These are phyloP conservation scores for Aspergillus cavernicola DNA, from an alignment of 495 filamentous ascomycete genomes.

Conservation along the genomic window DNA sequence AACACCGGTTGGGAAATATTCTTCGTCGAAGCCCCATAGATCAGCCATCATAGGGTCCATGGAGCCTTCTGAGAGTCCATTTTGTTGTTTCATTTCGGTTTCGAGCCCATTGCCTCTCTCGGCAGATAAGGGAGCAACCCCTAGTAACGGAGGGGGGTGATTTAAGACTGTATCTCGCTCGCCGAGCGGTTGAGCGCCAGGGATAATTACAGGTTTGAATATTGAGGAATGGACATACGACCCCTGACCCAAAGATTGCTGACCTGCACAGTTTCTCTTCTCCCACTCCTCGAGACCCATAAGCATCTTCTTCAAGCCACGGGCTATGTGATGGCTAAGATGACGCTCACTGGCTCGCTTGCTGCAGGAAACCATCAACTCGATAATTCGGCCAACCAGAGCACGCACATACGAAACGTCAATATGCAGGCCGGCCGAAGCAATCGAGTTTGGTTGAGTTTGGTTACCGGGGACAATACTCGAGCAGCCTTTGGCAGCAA, in stretches of 20 bases:
- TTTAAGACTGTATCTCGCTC: slow-evolving; percentile 40
- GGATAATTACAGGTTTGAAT: slow-evolving; percentile 39
- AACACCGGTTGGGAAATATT: slow-evolving; percentile 47
- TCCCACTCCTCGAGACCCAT: slow-evolving; percentile 47
- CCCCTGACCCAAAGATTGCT: slow-evolving; percentile 17
- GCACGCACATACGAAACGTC: slow-evolving; percentile 42
- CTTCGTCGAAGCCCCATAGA: slow-evolving; percentile 47
- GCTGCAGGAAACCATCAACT: slow-evolving; percentile 47
- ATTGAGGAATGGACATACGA: slow-evolving; percentile 30
- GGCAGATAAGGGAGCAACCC: slow-evolving; percentile 43
- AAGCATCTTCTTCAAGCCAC: slow-evolving; percentile 51
- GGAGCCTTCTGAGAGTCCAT: slow-evolving; percentile 43
- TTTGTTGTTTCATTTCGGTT: slow-evolving; percentile 25
- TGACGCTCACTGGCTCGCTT: slow-evolving; percentile 49
- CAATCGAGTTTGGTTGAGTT: slow-evolving; percentile 41
- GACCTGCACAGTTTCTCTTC: slow-evolving; percentile 30
- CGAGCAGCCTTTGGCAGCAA: slow-evolving; percentile 44
- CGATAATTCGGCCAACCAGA: slow-evolving; percentile 43
- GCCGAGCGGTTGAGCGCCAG: slow-evolving; percentile 38
- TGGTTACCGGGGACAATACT: slow-evolving; percentile 23
- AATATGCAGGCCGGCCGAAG: slow-evolving; percentile 39
- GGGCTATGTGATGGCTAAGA: slow-evolving; percentile 51
- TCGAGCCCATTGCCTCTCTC: slow-evolving; percentile 40
- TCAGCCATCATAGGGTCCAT: slow-evolving; percentile 47
- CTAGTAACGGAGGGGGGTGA: slow-evolving; percentile 39